phyloP scores from a whole-genome alignment of 2,329 filamentous ascomycete species.

The Metarhizium brunneum region DNA sequence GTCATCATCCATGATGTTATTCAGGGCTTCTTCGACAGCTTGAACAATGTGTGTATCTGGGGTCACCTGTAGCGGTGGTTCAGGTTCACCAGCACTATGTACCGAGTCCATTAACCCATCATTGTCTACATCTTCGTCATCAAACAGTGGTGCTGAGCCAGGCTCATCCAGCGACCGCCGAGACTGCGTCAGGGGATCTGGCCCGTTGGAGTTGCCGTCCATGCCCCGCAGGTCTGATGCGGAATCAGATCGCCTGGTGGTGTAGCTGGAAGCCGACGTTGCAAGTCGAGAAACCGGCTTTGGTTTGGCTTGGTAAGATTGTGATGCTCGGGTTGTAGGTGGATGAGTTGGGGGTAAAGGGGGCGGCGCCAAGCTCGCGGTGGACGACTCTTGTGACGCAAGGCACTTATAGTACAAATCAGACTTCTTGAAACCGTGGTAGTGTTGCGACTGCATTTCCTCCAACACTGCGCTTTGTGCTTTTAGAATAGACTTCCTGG shows the following conservation, averaged over 20 bases:
- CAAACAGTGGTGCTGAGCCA: constrained; percentile 51
- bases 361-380: constrained; percentile 1
- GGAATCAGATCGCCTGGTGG: constrained; percentile 35
- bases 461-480: constrained; percentile 79
- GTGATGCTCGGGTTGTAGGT: constrained; percentile 20
- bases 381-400: constrained; percentile 65
- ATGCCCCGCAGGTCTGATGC: constrained; percentile 35
- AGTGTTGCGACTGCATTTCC: constrained; percentile 72
- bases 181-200: constrained; percentile 31
- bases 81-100: constrained; percentile 64
- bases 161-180: constrained; percentile 65
- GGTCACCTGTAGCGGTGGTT: constrained; percentile 39
- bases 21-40: constrained; percentile 86
- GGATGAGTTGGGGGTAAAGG: constrained; percentile 7
- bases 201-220: constrained; percentile 26
- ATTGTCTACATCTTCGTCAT: constrained; percentile 70
- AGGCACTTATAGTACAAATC: constrained; percentile 96
- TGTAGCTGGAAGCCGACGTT: constrained; percentile 25
- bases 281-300: constrained; percentile 31
- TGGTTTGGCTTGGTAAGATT: constrained; percentile 34
- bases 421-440: constrained; percentile 80
- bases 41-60: constrained; percentile 77
- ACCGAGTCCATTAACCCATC: constrained; percentile 63
- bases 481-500: constrained; percentile 69
- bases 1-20: constrained; percentile 81